Evolutionary conservation across 352 stramenopile species (phyloP), one percentile per base, ranked within the genome.

Genomic region (Globisporangium ultimum): DNA sequence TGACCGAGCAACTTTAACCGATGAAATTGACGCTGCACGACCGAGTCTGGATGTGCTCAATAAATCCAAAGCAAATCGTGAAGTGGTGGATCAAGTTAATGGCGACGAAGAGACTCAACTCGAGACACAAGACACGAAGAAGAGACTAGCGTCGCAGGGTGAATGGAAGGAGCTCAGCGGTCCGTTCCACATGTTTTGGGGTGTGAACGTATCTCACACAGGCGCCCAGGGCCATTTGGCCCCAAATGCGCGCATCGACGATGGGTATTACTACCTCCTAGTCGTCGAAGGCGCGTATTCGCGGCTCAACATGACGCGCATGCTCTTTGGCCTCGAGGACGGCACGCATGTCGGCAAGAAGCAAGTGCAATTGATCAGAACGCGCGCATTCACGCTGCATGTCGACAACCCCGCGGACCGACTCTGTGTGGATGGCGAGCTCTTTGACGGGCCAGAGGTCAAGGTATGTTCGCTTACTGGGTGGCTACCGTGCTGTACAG

Each of bases 201-300:
- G 63, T 20, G 77, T 83, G 64, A 88, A 83, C 48, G 72, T 80
- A 9, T 80, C 71, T 13, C 72, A 88, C 52, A 65, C 74, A 4
- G 63, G 71, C 13, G 71, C 73, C 0, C 72, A 89, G 48, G 68
- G 63, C 13, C 55, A 77, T 59, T 64, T 84, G 45, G 77, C 66
- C 11, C 79, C 78, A n/a, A 63, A 56, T 11, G 80, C 78, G 15
- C 54, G 51, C 38, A 72, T 80, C 20, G 67, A 79, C 22, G 80
- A 87, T 54, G 82, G 80, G 34, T 89, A 76, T 67, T 80, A 81
- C 40, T 62, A 88, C 58, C 24, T 90, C n/a, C 72, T 88, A 38
- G 48, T 87, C n/a, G 57, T 88, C 28, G 72, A 74, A 48, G 72
- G 64, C 14, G 62, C 59, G 10, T 68, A 68, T 59, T 78, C 72